Conservation (phyloP, 495 filamentous ascomycete genomes). For the Sordaria brevicollis region DNA sequence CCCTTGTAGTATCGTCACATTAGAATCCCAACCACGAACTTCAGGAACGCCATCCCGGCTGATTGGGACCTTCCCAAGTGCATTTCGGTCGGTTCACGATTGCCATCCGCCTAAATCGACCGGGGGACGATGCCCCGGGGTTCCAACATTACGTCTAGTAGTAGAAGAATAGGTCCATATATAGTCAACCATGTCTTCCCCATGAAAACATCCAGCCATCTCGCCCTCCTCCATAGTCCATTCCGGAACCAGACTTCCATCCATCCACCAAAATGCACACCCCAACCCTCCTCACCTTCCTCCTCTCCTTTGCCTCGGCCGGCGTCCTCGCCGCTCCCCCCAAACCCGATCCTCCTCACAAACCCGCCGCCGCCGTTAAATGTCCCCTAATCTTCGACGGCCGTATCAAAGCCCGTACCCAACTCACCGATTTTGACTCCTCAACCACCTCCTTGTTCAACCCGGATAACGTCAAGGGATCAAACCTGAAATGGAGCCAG, state of each 20-base stretch:
- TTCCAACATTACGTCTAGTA: neutral
- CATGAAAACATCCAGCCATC: no score
- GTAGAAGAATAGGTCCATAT: neutral
- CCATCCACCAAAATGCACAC: neutral
- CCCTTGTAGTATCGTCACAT: neutral
- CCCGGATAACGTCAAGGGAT: conserved; percentile 36
- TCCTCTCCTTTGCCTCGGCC: conserved; percentile 2
- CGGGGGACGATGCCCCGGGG: neutral
- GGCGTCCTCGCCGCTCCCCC: neutral
- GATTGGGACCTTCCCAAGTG: neutral
- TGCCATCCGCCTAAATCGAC: neutral
- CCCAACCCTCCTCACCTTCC: neutral
- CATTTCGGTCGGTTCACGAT: neutral
- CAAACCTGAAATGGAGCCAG: conserved; percentile 33
- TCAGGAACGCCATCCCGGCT: neutral
- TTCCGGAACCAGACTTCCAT: no score
- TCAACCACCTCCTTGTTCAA: conserved; percentile 32
- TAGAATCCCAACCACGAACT: neutral
- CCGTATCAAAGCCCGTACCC: conserved; percentile 20
- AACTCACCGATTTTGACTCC: conserved; percentile 32
- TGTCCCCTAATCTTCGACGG: conserved; percentile 38
- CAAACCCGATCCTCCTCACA: neutral
- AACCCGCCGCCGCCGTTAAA: conserved; percentile 17
- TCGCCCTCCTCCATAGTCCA: no score
- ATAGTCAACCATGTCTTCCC: no score